A percentile compares a stretch with the other conserved stretches of the same genome.
Conservation (phyloP, 129 eudicot genomes). For the Ambrosia trifida region DNA sequence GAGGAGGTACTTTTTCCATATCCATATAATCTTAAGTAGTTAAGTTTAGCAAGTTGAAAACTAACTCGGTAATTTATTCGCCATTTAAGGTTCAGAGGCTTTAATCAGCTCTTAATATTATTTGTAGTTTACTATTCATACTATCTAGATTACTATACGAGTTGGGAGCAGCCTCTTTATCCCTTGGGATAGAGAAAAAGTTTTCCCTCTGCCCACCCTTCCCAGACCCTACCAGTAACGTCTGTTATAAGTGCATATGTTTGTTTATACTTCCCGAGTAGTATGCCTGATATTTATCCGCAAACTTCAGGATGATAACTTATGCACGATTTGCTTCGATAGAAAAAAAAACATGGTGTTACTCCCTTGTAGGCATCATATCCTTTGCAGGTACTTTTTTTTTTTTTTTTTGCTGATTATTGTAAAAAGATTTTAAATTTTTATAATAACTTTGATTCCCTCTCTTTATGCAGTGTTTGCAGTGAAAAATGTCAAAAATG, state of each 20-base stretch:
- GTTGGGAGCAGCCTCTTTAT: too few species aligned
- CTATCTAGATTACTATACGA: too few species aligned
- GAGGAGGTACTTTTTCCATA: conserved; percentile 59
- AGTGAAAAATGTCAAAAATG: conserved; percentile 73
- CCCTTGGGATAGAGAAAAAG: too few species aligned
- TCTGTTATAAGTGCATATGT: not conserved
- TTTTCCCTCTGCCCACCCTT: too few species aligned
- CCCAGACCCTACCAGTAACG: too few species aligned
- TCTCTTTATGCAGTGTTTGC: conserved; percentile 55
- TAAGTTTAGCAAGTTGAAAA: not conserved
- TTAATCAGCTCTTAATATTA: conserved; percentile 64
- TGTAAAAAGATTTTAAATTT: not conserved
- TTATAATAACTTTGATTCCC: not conserved
- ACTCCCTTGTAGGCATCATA: conserved; percentile 69
- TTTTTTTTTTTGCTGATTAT: not conserved
- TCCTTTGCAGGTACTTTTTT: conserved; percentile 61
- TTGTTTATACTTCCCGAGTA: not conserved
- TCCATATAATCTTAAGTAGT: not conserved
- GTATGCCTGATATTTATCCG: conserved; percentile 4
- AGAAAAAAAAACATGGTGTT: conserved; percentile 66
- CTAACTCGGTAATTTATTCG: not conserved
- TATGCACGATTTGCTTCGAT: conserved; percentile 84
- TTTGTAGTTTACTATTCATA: too few species aligned
- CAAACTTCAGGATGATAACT: conserved; percentile 64
- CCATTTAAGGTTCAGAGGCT: conserved; percentile 69